Evolutionary conservation across 306 rosid species (phyloP).

Genomic region (Clitoria ternatea): DNA sequence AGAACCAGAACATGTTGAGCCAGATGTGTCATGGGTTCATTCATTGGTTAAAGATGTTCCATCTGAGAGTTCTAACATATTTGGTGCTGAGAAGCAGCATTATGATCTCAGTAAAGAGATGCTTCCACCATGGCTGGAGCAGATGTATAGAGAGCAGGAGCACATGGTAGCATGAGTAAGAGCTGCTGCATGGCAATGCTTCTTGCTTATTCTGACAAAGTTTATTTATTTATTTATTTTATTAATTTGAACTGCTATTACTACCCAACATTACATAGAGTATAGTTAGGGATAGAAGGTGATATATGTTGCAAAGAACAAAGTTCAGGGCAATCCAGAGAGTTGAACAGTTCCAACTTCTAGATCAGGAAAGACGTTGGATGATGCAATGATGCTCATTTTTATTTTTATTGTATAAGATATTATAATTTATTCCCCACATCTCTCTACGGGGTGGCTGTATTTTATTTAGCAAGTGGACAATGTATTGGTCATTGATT

Average conservation of each 20-base stretch:
- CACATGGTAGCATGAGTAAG: constrained; percentile 66
- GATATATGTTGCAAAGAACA: constrained; percentile 27
- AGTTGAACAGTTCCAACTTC: no score
- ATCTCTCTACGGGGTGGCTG: constrained; percentile 25
- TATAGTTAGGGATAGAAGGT: constrained; percentile 30
- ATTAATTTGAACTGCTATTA: constrained; percentile 40
- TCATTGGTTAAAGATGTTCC: constrained; percentile 82
- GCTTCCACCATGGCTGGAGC: constrained; percentile 90
- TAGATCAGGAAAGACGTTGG: constrained; percentile 30
- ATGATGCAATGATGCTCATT: constrained; percentile 29
- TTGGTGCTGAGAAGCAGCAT: constrained; percentile 36
- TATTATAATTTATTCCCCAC: constrained; percentile 28
- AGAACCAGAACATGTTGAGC: constrained; percentile 50
- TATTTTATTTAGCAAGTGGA: no score
- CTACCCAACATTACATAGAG: constrained; percentile 33
- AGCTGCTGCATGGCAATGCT: constrained; percentile 33
- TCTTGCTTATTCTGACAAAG: constrained; percentile 49
- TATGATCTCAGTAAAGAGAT: constrained; percentile 59
- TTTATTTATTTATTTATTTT: constrained; percentile 44
- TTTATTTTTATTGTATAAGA: constrained; percentile 59
- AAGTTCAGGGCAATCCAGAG: constrained; percentile 43
- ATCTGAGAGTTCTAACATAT: constrained; percentile 41
- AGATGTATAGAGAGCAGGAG: constrained; percentile 83
- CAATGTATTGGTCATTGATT: constrained; percentile 31
- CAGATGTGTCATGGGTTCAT: constrained; percentile 96